phyloP scores from a whole-genome alignment of 495 filamentous ascomycete species.

The Letharia lupina region DNA sequence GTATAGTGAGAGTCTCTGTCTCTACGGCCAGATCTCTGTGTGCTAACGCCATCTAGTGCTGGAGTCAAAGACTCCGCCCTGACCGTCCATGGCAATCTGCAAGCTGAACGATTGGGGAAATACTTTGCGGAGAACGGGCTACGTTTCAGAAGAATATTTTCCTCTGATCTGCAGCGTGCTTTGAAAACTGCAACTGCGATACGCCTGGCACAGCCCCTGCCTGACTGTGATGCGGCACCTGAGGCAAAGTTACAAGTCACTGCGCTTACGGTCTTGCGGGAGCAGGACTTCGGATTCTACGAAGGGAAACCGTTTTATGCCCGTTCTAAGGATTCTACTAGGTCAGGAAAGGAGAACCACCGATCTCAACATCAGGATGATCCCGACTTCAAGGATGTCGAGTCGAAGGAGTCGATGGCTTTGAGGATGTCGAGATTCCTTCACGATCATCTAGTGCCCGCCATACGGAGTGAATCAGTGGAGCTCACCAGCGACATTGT shows the following conservation, averaged over 20 bases:
- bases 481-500: conserved; percentile 38
- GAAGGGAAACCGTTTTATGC: conserved; percentile 50
- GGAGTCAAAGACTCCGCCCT: conserved; percentile 69
- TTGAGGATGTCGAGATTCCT: conserved; percentile 55
- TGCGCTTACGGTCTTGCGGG: conserved; percentile 49
- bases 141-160: conserved; percentile 55
- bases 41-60: conserved; percentile 47
- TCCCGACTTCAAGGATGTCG: conserved; percentile 41
- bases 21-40: not conserved
- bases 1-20: conserved; percentile 49
- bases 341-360: conserved; percentile 23
- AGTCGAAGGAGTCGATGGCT: conserved; percentile 58
- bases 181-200: conserved; percentile 60
- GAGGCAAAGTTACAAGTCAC: conserved; percentile 31
- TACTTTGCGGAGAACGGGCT: conserved; percentile 45
- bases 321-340: conserved; percentile 18
- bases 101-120: conserved; percentile 55
- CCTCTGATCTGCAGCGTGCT: conserved; percentile 72
- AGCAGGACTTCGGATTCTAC: conserved; percentile 63
- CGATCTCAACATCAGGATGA: conserved; percentile 26
- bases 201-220: conserved; percentile 37
- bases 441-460: conserved; percentile 47
- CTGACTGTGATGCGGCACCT: conserved; percentile 11
- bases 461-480: conserved; percentile 36
- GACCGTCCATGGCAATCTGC: conserved; percentile 73